Conservation (phyloP, 2,329 filamentous ascomycete species). For the Ophiobolus disseminans region DNA sequence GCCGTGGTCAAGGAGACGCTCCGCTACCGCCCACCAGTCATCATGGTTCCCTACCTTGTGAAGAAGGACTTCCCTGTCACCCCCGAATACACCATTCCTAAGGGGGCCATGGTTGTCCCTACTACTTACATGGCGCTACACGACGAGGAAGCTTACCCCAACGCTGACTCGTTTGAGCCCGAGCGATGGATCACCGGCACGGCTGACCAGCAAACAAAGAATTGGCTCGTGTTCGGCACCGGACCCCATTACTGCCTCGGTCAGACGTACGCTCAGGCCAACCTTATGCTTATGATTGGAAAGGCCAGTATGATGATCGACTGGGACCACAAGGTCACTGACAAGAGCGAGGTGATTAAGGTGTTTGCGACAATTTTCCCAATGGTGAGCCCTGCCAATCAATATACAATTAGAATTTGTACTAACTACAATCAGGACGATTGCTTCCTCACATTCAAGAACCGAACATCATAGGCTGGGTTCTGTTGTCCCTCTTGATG, state of each 20-base stretch:
- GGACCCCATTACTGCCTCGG: conserved; percentile 97
- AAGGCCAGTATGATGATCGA: conserved; percentile 87
- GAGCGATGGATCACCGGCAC: conserved; percentile 76
- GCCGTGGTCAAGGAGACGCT: conserved; percentile 75
- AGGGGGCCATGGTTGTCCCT: conserved; percentile 94
- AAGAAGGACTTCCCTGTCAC: conserved; percentile 97
- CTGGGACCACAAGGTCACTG: conserved; percentile 88
- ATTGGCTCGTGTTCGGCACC: conserved; percentile 94
- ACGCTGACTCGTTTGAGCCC: conserved; percentile 72
- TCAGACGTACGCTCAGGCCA: conserved; percentile 88
- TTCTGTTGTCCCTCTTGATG: conserved; percentile 16
- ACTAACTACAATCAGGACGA: conserved; percentile 68
- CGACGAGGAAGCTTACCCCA: conserved; percentile 89
- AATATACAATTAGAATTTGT: conserved; percentile 4
- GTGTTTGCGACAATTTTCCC: conserved; percentile 99
- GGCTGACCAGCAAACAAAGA: conserved; percentile 91
- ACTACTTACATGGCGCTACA: conserved; percentile 89
- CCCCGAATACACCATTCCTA: conserved; percentile 86
- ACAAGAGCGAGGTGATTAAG: conserved; percentile 89
- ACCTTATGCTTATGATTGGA: conserved; percentile 87
- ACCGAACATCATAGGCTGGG: conserved; percentile 34
- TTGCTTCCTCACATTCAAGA: conserved; percentile 76
- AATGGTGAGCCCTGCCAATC: conserved; percentile 66
- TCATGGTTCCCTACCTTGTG: conserved; percentile 94
- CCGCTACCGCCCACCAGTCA: conserved; percentile 91